Evolutionary conservation across 441 rosid genomes (phyloP).

Genomic region (Geranium incanum): DNA sequence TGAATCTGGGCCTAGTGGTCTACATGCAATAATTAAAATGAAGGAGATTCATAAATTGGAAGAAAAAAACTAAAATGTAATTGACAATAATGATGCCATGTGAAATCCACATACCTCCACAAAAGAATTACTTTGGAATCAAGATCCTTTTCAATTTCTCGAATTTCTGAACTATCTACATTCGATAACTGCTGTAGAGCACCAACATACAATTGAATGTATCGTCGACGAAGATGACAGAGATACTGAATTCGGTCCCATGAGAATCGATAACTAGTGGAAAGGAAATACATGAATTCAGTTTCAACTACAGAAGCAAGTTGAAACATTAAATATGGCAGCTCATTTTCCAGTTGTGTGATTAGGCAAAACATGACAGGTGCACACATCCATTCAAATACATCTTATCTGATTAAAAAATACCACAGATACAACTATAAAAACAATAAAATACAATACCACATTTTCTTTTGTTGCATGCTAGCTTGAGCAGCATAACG

Average conservation of each 20-base stretch:
- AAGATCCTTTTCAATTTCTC: slow-evolving; percentile 88
- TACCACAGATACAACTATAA: background rate
- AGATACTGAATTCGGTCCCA: slow-evolving; percentile 80
- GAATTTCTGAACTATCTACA: slow-evolving; percentile 46
- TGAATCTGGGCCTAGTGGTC: too few species aligned
- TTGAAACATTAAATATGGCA: background rate
- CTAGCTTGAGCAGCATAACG: slow-evolving; percentile 84
- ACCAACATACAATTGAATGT: slow-evolving; percentile 78
- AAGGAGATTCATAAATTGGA: too few species aligned
- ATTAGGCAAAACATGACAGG: background rate
- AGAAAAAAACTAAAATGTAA: too few species aligned
- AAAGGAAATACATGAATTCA: slow-evolving; percentile 20
- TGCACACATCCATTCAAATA: background rate
- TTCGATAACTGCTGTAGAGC: slow-evolving; percentile 63
- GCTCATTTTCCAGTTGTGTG: background rate
- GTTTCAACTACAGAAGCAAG: slow-evolving; percentile 19
- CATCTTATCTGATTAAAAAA: background rate
- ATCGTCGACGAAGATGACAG: slow-evolving; percentile 80
- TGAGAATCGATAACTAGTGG: slow-evolving; percentile 64
- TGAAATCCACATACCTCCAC: slow-evolving; percentile 62
- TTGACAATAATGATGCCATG: too few species aligned
- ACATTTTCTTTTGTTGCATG: slow-evolving; percentile 71
- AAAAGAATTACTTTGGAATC: slow-evolving; percentile 89
- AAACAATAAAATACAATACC: slow-evolving; percentile 36
- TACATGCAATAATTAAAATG: too few species aligned